Evolutionary conservation across 768 basidiomycete species (phyloP).

Genomic region (Xerocomellus amylosporus): DNA sequence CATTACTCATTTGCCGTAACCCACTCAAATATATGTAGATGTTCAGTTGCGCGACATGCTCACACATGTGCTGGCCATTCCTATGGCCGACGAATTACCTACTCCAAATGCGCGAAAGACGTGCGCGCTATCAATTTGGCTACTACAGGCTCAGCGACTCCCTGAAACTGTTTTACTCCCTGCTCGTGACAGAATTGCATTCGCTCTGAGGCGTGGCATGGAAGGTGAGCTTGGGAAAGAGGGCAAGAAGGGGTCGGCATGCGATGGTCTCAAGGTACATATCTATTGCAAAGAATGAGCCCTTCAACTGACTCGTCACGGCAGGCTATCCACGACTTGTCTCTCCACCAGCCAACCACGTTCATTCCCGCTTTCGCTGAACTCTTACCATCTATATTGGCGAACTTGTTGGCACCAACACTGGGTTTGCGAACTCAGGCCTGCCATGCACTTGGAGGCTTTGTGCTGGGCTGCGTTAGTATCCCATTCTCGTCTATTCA

Average conservation of each 20-base stretch:
- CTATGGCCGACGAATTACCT: constrained; percentile 63
- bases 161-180: constrained; percentile 59
- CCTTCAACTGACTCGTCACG: constrained; percentile 10
- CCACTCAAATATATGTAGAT: constrained; percentile 39
- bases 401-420: constrained; percentile 61
- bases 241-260: constrained; percentile 80
- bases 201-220: constrained; percentile 70
- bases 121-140: constrained; percentile 71
- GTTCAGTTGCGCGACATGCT: constrained; percentile 58
- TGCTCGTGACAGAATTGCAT: constrained; percentile 64
- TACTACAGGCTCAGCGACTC: constrained; percentile 69
- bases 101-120: constrained; percentile 88
- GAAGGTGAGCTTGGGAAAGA: constrained; percentile 86
- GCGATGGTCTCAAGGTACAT: constrained; percentile 73
- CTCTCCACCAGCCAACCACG: constrained; percentile 55
- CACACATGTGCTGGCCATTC: constrained; percentile 66
- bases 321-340: constrained; percentile 73
- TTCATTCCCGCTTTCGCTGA: constrained; percentile 68
- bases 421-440: constrained; percentile 67
- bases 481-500: constrained; percentile 50
- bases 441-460: constrained; percentile 71
- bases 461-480: constrained; percentile 52
- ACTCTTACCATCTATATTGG: constrained; percentile 60
- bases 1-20: background rate
- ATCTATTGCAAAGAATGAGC: constrained; percentile 1